Evolutionary conservation across 2,329 filamentous ascomycete genomes (phyloP).

Genomic region (Rutstroemia sp.): DNA sequence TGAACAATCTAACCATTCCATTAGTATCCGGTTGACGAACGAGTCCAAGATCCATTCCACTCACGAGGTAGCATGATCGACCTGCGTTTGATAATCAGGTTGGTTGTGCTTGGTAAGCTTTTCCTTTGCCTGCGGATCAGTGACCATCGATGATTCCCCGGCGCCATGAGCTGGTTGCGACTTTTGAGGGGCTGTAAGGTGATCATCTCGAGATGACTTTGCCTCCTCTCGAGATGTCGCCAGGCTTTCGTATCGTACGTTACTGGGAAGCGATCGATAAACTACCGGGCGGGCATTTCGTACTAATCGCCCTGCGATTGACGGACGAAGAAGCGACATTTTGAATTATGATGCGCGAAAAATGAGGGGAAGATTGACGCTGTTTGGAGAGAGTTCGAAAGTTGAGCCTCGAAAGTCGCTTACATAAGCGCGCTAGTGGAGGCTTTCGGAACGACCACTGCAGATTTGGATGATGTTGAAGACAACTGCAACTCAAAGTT

Average conservation of each 20-base stretch:
- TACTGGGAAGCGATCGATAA: slow-evolving; percentile 32
- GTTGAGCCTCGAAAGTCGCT: slow-evolving; percentile 11
- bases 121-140: slow-evolving; percentile 13
- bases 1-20: slow-evolving; percentile 60
- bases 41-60: slow-evolving; percentile 29
- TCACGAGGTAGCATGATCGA: slow-evolving; percentile 90
- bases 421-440: slow-evolving; percentile 17
- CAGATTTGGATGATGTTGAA: slow-evolving; percentile 11
- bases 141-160: slow-evolving; percentile 11
- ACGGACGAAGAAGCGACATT: slow-evolving; percentile 62
- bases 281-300: slow-evolving; percentile 37
- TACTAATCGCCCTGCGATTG: slow-evolving; percentile 45
- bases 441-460: slow-evolving; percentile 18
- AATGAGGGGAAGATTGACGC: slow-evolving; percentile 2
- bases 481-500: slow-evolving; percentile 17
- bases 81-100: slow-evolving; percentile 72
- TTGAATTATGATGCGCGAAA: slow-evolving; percentile 21
- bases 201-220: slow-evolving; percentile 13
- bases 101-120: slow-evolving; percentile 39
- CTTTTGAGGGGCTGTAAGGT: slow-evolving; percentile 34
- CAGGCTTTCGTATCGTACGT: slow-evolving; percentile 45
- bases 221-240: slow-evolving; percentile 31
- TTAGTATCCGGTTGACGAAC: slow-evolving; percentile 3
- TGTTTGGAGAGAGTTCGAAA: slow-evolving; percentile 1
- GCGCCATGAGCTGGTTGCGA: slow-evolving; percentile 37